Evolutionary conservation across 257 asterid genomes (phyloP), one percentile per base, ranked within the genome.

Genomic region (Scutellaria minor): DNA sequence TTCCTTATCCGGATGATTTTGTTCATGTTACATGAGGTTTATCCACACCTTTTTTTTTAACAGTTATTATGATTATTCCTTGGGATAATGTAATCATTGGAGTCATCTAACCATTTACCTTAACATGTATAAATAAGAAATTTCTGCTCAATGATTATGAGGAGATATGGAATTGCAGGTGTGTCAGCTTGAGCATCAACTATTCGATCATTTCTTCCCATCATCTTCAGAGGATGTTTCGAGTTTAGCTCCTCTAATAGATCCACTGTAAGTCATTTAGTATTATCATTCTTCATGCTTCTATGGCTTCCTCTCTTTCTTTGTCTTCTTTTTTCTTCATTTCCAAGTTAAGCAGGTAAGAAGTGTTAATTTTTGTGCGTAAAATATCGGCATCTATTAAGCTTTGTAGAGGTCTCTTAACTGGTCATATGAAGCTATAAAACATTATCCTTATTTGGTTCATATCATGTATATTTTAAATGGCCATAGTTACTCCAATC

Each of bases 101-200:
- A 60, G 35, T 31, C 53, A 10, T 55, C 56, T 69, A 60, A 47
- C 9, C 63, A 18, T 47, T 69, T 40, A 35, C 22, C 66, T 66
- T 39, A 42, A 37, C 46, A 51, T 47, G 39, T 22, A 18, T 18
- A 31, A 68, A 27, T 58, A 53, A 58, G 12, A 45, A 40, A 46
- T 75, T 47, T 27, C 64, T 20, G 60, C 9, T 64, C 44, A 68
- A 50, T 54, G 51, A 75, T 55, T 51, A 68, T 66, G 48, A 50
- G 47, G 53, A 18, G 69, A 40, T 65, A 46, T 77, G 79, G 37
- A 18, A 62, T 79, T 83, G 83, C 95, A 95, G 99, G 96, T 84
- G 66, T 92, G 97, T 73, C 98, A 87, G 80, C 94, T 88, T 77
- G 99, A 95, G 83, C 92, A 92, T 79, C 98, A 92, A 80, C 97